Conservation (phyloP, 345 rosid species). For the Arabis alpina region DNA sequence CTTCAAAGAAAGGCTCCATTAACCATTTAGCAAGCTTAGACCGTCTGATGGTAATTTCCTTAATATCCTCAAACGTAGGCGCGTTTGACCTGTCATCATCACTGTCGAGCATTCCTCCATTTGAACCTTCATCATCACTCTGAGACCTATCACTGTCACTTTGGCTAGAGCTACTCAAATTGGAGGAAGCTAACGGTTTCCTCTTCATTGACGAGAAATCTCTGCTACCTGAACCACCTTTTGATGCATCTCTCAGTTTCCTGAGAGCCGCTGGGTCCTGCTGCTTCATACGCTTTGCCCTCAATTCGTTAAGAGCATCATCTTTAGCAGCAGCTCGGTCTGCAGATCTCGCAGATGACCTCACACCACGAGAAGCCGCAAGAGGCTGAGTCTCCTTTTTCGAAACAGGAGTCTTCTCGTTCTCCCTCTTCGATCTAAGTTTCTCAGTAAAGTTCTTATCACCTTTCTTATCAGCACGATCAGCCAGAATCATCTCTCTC, state of each 20-base stretch:
- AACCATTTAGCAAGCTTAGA: conserved; percentile 95
- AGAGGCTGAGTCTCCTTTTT: conserved; percentile 71
- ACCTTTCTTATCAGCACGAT: conserved; percentile 89
- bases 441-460: conserved; percentile 88
- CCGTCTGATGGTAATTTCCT: conserved; percentile 82
- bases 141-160: conserved; percentile 85
- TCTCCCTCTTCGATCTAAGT: conserved; percentile 75
- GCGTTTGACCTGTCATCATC: conserved; percentile 81
- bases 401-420: conserved; percentile 60
- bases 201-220: conserved; percentile 72
- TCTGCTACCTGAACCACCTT: conserved; percentile 63
- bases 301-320: conserved; percentile 84
- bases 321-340: conserved; percentile 96
- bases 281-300: conserved; percentile 91
- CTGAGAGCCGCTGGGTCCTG: conserved; percentile 89
- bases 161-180: conserved; percentile 84
- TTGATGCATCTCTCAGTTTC: conserved; percentile 75
- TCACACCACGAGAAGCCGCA: conserved; percentile 67
- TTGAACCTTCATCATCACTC: conserved; percentile 87
- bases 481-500: conserved; percentile 88
- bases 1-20: conserved; percentile 99
- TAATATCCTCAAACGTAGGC: conserved; percentile 78
- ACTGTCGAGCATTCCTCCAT: conserved; percentile 88
- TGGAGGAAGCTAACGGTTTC: conserved; percentile 61
- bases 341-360: conserved; percentile 88